Conservation (phyloP, 371 early-diverging fungal genomes). For the Mucor circinelloides region DNA sequence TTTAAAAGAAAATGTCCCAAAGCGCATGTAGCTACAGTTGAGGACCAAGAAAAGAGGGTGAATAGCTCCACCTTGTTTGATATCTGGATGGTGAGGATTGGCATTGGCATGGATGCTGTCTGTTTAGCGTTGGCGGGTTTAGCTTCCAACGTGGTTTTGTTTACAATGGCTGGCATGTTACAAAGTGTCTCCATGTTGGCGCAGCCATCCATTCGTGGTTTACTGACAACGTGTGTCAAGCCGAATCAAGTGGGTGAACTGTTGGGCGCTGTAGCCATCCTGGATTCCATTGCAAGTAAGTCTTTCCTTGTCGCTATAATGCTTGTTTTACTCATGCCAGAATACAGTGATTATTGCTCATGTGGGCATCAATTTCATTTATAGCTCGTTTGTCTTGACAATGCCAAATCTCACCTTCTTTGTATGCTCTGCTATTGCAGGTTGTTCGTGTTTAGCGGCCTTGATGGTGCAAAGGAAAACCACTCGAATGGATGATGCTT, state of each 20-base stretch:
- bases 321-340: no score
- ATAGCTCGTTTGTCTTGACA: conserved; percentile 45
- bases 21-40: neutral
- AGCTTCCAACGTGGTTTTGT: conserved; percentile 22
- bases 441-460: neutral
- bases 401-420: conserved; percentile 54
- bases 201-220: conserved; percentile 43
- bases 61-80: conserved; percentile 34
- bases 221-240: conserved; percentile 46
- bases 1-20: conserved; percentile 16
- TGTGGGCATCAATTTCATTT: conserved; percentile 39
- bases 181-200: conserved; percentile 37
- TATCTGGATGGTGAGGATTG: conserved; percentile 49
- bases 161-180: conserved; percentile 28
- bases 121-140: conserved; percentile 38
- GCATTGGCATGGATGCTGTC: conserved; percentile 33
- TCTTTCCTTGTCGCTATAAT: neutral
- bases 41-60: neutral
- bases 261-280: conserved; percentile 48
- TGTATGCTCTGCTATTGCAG: conserved; percentile 23
- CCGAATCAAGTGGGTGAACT: conserved; percentile 54
- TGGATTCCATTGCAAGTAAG: conserved; percentile 54
- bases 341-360: conserved; percentile 38
- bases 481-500: neutral
- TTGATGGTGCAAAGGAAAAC: neutral